These are phyloP conservation scores for Oenanthe sinensis DNA, from an alignment of 129 eudicot species.

Conservation along the genomic window DNA sequence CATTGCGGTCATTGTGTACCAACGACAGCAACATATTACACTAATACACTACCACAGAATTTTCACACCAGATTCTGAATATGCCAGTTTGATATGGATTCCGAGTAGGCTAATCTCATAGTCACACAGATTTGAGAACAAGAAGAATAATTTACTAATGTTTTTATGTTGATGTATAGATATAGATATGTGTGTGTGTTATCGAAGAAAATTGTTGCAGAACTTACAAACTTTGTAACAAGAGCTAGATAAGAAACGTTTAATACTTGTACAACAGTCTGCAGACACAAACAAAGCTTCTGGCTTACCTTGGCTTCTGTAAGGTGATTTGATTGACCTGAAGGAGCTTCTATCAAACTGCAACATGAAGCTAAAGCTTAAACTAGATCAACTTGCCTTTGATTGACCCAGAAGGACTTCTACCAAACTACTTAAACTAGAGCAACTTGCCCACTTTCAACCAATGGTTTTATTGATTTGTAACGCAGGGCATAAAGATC, in stretches of 20 bases:
- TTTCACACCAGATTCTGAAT: background rate
- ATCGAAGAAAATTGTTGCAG: background rate
- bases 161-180: background rate
- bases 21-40: background rate
- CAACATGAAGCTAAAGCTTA: constrained; percentile 17
- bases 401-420: background rate
- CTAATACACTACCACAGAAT: background rate
- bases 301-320: background rate
- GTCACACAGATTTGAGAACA: no score
- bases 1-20: background rate
- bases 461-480: constrained; percentile 70
- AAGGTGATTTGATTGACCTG: background rate
- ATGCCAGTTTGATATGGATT: background rate
- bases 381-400: constrained; percentile 64
- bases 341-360: background rate
- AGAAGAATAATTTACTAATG: background rate
- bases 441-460: constrained; percentile 77
- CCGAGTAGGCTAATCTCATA: background rate
- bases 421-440: constrained; percentile 39
- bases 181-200: background rate
- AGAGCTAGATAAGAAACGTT: background rate
- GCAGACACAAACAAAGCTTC: background rate
- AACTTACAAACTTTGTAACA: background rate
- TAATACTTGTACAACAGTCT: background rate
- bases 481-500: constrained; percentile 87